phyloP scores from a whole-genome alignment of 352 stramenopile genomes.

The Aphanomyces euteiches region DNA sequence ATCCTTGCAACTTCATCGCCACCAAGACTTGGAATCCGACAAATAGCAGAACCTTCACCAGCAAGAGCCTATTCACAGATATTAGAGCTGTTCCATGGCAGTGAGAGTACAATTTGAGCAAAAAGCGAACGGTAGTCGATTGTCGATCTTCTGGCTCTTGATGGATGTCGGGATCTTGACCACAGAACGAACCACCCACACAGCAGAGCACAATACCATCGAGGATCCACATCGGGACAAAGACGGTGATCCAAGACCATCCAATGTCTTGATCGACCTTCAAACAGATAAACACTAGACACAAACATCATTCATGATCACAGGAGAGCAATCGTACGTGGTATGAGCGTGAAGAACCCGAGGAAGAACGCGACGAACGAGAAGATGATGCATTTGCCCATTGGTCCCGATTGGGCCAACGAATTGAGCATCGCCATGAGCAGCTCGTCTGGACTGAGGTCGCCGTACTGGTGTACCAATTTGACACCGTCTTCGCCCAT shows the following conservation, averaged over 20 bases:
- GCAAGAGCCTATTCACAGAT: constrained; percentile 31
- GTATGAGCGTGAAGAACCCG: constrained; percentile 82
- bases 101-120: constrained; percentile 46
- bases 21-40: constrained; percentile 79
- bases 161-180: constrained; percentile 46
- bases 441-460: constrained; percentile 61
- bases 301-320: constrained; percentile 9
- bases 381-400: constrained; percentile 68
- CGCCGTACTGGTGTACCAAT: constrained; percentile 82
- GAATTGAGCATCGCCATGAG: constrained; percentile 57
- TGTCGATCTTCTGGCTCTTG: constrained; percentile 54
- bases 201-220: constrained; percentile 75
- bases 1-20: constrained; percentile 72
- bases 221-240: constrained; percentile 75
- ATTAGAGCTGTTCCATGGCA: not conserved
- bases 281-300: constrained; percentile 75
- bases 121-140: constrained; percentile 41
- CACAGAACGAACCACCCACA: constrained; percentile 55
- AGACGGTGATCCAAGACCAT: constrained; percentile 77
- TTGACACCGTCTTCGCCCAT: constrained; percentile 86
- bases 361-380: constrained; percentile 67
- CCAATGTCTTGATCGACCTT: constrained; percentile 68
- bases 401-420: constrained; percentile 61
- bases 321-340: constrained; percentile 47
- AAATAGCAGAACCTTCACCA: constrained; percentile 73